Conservation (phyloP, 345 rosid genomes). For the Mallotus nudiflorus region DNA sequence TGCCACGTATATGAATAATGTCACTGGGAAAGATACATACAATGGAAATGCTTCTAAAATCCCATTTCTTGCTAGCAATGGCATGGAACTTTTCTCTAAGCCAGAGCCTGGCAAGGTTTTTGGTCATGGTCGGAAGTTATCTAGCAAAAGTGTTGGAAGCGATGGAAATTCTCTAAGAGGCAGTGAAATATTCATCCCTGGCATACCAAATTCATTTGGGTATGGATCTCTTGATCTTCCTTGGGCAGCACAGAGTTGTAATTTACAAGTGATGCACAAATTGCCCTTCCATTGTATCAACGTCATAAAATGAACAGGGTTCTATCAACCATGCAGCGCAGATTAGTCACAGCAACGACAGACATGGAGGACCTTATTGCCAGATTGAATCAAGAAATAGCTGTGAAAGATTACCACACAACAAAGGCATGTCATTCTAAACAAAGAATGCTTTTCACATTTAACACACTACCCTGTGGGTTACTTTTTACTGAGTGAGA, state of each 20-base stretch:
- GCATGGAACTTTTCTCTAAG: constrained; percentile 62
- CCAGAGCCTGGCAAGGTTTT: constrained; percentile 48
- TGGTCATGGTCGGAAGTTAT: constrained; percentile 64
- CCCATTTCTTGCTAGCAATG: constrained; percentile 47
- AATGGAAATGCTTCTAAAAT: constrained; percentile 61
- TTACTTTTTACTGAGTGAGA: neutral
- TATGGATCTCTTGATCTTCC: constrained; percentile 59
- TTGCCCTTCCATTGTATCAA: constrained; percentile 78
- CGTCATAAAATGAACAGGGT: constrained; percentile 77
- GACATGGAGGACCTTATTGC: constrained; percentile 97
- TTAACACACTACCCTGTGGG: neutral
- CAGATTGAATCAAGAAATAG: constrained; percentile 85
- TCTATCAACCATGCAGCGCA: constrained; percentile 68
- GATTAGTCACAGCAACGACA: constrained; percentile 80
- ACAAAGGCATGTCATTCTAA: constrained; percentile 59
- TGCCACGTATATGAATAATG: constrained; percentile 49
- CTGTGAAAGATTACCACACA: constrained; percentile 82
- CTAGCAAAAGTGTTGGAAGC: constrained; percentile 69
- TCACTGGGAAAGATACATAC: constrained; percentile 40
- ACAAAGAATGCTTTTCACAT: neutral
- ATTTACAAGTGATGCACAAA: constrained; percentile 52
- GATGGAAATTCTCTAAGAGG: constrained; percentile 66
- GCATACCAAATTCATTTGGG: constrained; percentile 56
- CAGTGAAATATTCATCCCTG: constrained; percentile 63
- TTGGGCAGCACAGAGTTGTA: constrained; percentile 43